Evolutionary conservation across 164 flowering plant species (phyloP), one percentile per base, ranked within the genome.

Genomic region (Kingdonia uniflora): DNA sequence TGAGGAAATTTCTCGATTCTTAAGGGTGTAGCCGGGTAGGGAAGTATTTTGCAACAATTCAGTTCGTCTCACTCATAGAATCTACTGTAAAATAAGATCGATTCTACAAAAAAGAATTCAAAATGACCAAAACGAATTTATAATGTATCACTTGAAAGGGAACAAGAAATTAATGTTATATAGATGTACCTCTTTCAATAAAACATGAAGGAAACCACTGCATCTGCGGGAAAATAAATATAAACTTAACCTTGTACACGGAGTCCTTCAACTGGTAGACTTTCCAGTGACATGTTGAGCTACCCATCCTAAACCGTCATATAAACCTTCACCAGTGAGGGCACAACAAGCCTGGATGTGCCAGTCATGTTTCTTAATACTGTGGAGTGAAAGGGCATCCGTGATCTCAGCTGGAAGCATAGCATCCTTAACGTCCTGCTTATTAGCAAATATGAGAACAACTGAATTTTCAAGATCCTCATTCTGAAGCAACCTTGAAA

Each of bases 261-360:
- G n/a, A 14, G 29, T 17, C n/a, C 16, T 10, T 35, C 66, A 84
- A 71, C 75, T 74, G 6, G 78, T 64, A 2, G 88, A 70, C 55
- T 82, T 87, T 3, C 95, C 95, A 17, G 83, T 69, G 21, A 87
- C 90, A 20, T 67, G 73, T 68, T 83, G 86, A 5, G 94, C 90
- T 49, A 90, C 72, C 97, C 97, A 90, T 14, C 94, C 95, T 47
- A 86, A 59, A 33, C 97, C 97, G 58, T 91, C 96, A 41, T 79
- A 83, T 25, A 87, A 58, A 14, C 97, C 96, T 1, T 87, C 90
- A 6, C 97, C 92, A 0, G 90, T 85, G 49, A 91, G 76, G 42
- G 96, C 97, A 69, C 79, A 78, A 54, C 92, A 83, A 15, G 90
- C 87, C 66, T 91, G 97, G 55, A 91, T 91, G 68, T 85, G 97